These are phyloP conservation scores for Tetrapisispora namnaoensis DNA, from an alignment of 805 yeast genomes.

Conservation along the genomic window DNA sequence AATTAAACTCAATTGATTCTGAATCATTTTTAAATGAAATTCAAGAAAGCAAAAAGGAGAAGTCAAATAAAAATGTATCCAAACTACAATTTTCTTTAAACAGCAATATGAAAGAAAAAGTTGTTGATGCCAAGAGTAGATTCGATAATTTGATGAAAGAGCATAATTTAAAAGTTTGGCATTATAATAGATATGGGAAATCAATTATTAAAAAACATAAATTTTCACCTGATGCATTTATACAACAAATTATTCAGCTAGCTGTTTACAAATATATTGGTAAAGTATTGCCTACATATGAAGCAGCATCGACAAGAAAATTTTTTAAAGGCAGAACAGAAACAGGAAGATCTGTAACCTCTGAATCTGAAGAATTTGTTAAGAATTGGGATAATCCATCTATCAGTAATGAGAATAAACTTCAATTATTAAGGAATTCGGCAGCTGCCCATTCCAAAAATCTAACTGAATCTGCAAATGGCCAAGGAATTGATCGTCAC, in stretches of 20 bases:
- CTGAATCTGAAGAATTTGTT: conserved; percentile 61
- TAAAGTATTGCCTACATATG: conserved; percentile 80
- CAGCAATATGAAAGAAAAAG: conserved; percentile 40
- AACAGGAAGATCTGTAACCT: conserved; percentile 77
- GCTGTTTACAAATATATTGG: conserved; percentile 83
- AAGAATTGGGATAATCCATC: conserved; percentile 56
- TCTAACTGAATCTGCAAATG: conserved; percentile 69
- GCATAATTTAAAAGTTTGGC: conserved; percentile 72
- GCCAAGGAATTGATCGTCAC: conserved; percentile 89
- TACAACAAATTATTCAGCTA: conserved; percentile 84
- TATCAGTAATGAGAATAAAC: conserved; percentile 41
- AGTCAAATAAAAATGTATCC: background rate
- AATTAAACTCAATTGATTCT: conserved; percentile 41
- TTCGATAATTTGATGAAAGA: conserved; percentile 45
- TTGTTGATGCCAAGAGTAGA: conserved; percentile 44
- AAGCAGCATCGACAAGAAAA: conserved; percentile 88
- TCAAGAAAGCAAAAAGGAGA: background rate
- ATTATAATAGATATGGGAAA: conserved; percentile 80
- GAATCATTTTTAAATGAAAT: conserved; percentile 14
- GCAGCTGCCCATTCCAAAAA: conserved; percentile 63
- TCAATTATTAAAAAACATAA: conserved; percentile 73
- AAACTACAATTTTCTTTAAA: conserved; percentile 44
- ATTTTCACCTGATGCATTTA: conserved; percentile 85
- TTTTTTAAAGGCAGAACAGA: conserved; percentile 89
- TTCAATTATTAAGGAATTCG: conserved; percentile 62